Conservation (phyloP, 352 stramenopile genomes). For the Phytophthora kernoviae region DNA sequence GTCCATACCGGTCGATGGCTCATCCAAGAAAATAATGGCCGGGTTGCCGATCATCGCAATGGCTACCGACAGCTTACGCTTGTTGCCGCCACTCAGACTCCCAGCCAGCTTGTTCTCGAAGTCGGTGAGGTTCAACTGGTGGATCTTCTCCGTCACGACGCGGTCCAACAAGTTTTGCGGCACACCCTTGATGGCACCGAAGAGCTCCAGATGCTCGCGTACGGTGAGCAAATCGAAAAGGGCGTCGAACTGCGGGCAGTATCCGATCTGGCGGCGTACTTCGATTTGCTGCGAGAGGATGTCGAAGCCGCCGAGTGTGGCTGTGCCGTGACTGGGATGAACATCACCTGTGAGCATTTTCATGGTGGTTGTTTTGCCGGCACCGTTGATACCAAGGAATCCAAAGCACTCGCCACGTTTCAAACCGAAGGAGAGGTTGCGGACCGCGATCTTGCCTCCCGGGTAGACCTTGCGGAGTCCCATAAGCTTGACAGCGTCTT, state of each 20-base stretch:
- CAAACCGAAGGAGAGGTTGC: conserved; percentile 76
- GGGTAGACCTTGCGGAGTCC: conserved; percentile 79
- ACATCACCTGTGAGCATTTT: conserved; percentile 93
- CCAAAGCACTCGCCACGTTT: conserved; percentile 92
- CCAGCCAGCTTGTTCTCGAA: conserved; percentile 82
- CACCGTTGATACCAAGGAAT: conserved; percentile 94
- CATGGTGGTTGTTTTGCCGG: conserved; percentile 94
- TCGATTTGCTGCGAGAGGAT: conserved; percentile 59
- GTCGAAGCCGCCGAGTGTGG: conserved; percentile 36
- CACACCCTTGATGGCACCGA: conserved; percentile 90
- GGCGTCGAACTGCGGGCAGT: conserved; percentile 92
- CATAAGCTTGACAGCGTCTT: conserved; percentile 51
- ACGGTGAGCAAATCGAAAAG: conserved; percentile 86
- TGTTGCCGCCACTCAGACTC: conserved; percentile 92
- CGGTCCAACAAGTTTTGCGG: conserved; percentile 69
- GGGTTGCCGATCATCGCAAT: conserved; percentile 93
- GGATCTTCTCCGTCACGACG: conserved; percentile 75
- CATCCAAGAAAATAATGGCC: conserved; percentile 89
- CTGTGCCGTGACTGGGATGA: conserved; percentile 43
- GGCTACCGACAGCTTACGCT: conserved; percentile 92
- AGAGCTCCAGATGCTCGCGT: conserved; percentile 89
- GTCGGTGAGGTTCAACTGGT: conserved; percentile 76
- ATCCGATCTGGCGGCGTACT: conserved; percentile 78
- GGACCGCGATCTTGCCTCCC: conserved; percentile 75
- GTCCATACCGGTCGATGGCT: conserved; percentile 92